Conservation (phyloP, 257 asterid species). For the Orobanche coerulescens region DNA sequence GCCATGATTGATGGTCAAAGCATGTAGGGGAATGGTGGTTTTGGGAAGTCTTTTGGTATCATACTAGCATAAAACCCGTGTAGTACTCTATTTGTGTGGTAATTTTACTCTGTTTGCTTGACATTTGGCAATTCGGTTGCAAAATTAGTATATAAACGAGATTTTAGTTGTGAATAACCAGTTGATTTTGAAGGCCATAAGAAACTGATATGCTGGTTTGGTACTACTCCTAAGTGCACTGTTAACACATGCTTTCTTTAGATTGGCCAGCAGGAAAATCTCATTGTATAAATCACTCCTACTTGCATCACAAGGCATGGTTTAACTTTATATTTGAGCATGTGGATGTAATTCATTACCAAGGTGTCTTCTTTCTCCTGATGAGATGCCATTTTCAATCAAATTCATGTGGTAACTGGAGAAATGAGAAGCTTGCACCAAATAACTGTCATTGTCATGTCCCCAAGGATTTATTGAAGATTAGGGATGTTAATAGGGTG, state of each 20-base stretch:
- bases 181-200: not conserved
- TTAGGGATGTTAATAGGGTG: too few species aligned
- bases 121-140: too few species aligned
- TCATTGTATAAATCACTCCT: not conserved
- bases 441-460: too few species aligned
- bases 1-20: not conserved
- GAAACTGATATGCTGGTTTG: not conserved
- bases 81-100: too few species aligned
- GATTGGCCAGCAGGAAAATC: not conserved
- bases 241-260: not conserved
- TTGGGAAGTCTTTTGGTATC: not conserved
- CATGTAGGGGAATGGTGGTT: not conserved
- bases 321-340: not conserved
- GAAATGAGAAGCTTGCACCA: not conserved
- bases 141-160: too few species aligned
- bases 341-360: not conserved
- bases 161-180: not conserved
- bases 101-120: too few species aligned
- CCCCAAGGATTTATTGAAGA: too few species aligned
- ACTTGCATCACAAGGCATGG: not conserved
- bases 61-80: too few species aligned
- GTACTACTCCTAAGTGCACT: not conserved
- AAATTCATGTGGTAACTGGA: not conserved
- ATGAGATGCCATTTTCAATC: not conserved
- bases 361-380: not conserved